Percentiles rank a stretch among this genome's conserved stretches.
phyloP scores from a whole-genome alignment of 2,329 filamentous ascomycete genomes.

The Diaporthe citriasiana region DNA sequence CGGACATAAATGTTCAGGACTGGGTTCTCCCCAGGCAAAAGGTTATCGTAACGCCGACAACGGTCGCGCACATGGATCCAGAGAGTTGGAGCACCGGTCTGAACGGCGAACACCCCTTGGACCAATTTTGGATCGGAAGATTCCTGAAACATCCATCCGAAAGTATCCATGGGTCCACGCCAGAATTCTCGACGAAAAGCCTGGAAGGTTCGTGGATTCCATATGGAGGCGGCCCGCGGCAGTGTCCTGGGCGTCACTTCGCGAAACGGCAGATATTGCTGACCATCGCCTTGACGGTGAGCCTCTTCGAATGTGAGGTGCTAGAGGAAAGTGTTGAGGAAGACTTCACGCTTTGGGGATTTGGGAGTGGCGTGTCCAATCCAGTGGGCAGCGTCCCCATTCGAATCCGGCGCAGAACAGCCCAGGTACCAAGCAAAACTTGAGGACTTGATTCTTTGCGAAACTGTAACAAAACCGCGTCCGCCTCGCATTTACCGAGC shows the following conservation, averaged over 20 bases:
- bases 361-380: not conserved
- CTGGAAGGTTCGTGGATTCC: not conserved
- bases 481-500: too few species aligned
- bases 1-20: constrained; percentile 23
- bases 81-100: constrained; percentile 44
- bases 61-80: constrained; percentile 49
- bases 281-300: not conserved
- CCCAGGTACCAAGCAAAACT: not conserved
- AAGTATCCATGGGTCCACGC: not conserved
- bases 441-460: not conserved
- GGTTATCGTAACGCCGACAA: constrained; percentile 47
- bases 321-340: not conserved
- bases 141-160: constrained; percentile 43
- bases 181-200: not conserved
- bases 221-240: not conserved
- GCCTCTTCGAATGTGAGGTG: not conserved
- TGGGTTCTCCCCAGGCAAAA: constrained; percentile 47
- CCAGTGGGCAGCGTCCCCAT: not conserved
- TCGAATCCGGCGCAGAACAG: not conserved
- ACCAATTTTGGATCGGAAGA: constrained; percentile 48
- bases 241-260: not conserved
- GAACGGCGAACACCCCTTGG: constrained; percentile 46
- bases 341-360: not conserved
- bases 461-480: too few species aligned
- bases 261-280: not conserved